Evolutionary conservation across 2,329 filamentous ascomycete genomes (phyloP), one percentile per base, ranked within the genome.

Genomic region (Kalaharituber pfeilii): DNA sequence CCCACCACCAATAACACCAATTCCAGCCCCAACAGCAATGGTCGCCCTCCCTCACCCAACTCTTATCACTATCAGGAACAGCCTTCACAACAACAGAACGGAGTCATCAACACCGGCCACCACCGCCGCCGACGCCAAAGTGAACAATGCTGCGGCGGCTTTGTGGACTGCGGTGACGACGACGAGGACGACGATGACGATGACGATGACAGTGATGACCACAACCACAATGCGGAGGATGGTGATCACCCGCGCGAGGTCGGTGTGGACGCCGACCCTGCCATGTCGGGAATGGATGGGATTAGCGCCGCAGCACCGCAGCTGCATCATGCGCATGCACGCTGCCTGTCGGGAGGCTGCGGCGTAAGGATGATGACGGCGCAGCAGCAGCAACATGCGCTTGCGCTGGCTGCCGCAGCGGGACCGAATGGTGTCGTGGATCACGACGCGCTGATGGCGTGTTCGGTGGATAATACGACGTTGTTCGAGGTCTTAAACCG

Each of bases 401-500:
- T n/a, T n/a, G n/a, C n/a, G n/a, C n/a, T n/a, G n/a, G n/a, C n/a
- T n/a, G n/a, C n/a, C n/a, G n/a, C n/a, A n/a, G n/a, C n/a, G n/a
- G n/a, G n/a, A n/a, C n/a, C n/a, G n/a, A n/a, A n/a, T n/a, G n/a
- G n/a, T n/a, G n/a, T n/a, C n/a, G n/a, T n/a, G n/a, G n/a, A n/a
- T n/a, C n/a, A n/a, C n/a, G 33, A 9, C 20, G 20, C 4, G 15
- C 33, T 39, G 20, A 33, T 47, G 39, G 49, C 55, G 27, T 59
- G 57, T 28, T 56, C 51, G 44, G 56, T 59, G 20, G 57, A 56
- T n/a, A 59, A 53, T 24, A 22, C 45, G 9, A 30, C 53, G 27
- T 45, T 59, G 28, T 59, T 56, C 50, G 51, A 49, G 22, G 28
- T 59, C 36, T 30, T 59, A 11, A 56, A 59, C 24, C 55, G 51